phyloP scores from a whole-genome alignment of 2,329 filamentous ascomycete genomes.

The Claviceps pusilla region DNA sequence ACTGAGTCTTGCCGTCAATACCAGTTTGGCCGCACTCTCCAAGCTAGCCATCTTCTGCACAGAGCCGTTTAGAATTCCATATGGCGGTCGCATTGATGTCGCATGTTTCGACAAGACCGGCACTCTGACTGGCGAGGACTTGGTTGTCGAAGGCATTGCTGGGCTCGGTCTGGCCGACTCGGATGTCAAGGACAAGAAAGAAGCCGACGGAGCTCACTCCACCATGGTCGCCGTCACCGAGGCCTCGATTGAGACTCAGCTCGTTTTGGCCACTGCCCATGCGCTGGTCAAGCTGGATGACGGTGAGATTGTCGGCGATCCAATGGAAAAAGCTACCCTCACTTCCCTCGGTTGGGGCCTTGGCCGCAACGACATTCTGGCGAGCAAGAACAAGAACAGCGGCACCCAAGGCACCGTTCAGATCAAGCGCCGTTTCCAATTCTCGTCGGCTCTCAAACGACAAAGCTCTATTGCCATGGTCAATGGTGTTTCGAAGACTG shows the following conservation, averaged over 20 bases:
- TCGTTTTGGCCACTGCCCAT: slow-evolving; percentile 89
- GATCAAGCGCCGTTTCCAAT: slow-evolving; percentile 93
- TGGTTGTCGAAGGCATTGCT: slow-evolving; percentile 93
- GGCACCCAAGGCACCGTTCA: slow-evolving; percentile 57
- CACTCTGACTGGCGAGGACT: slow-evolving; percentile 86
- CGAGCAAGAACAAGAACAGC: slow-evolving; percentile 35
- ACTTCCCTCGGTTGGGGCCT: slow-evolving; percentile 80
- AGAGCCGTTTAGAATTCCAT: slow-evolving; percentile 95
- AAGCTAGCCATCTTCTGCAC: slow-evolving; percentile 97
- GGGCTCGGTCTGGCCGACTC: slow-evolving; percentile 61
- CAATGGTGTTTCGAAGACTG: slow-evolving; percentile 54
- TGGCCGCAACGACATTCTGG: slow-evolving; percentile 75
- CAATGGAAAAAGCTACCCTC: slow-evolving; percentile 96
- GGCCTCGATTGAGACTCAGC: slow-evolving; percentile 65
- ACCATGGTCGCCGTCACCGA: slow-evolving; percentile 57
- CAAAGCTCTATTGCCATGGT: slow-evolving; percentile 89
- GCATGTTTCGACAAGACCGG: slow-evolving; percentile 99
- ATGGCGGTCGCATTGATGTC: slow-evolving; percentile 84
- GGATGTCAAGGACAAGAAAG: slow-evolving; percentile 48
- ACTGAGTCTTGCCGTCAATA: slow-evolving; percentile 91
- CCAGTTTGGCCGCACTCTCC: slow-evolving; percentile 82
- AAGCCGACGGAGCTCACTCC: slow-evolving; percentile 70
- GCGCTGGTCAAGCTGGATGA: slow-evolving; percentile 93
- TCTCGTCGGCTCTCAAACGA: slow-evolving; percentile 89
- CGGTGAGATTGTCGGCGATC: slow-evolving; percentile 91